Evolutionary conservation across 345 rosid genomes (phyloP).

Genomic region (Cardiospermum halicacabum): DNA sequence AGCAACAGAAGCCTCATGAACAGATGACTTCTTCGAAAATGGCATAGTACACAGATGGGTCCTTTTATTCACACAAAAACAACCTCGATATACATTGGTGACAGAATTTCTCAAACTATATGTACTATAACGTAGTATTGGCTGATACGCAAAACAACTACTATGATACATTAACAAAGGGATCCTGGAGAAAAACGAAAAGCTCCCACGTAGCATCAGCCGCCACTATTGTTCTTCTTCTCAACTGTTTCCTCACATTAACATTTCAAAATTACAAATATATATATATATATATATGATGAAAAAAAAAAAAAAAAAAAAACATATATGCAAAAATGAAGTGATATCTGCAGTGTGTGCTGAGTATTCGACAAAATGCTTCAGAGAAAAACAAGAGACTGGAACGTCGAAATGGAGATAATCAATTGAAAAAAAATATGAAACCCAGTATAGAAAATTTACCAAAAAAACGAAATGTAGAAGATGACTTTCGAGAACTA

Average conservation of each 20-base stretch:
- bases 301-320: too few species aligned
- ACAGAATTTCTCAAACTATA: constrained; percentile 15
- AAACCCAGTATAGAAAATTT: background rate
- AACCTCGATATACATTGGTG: constrained; percentile 15
- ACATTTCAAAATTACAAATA: background rate
- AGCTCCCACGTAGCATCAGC: constrained; percentile 39
- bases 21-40: constrained; percentile 22
- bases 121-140: constrained; percentile 22
- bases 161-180: constrained; percentile 24
- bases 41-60: constrained; percentile 36
- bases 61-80: constrained; percentile 20
- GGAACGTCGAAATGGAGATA: background rate
- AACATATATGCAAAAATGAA: background rate
- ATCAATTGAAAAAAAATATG: background rate
- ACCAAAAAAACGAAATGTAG: background rate
- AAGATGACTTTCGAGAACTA: background rate
- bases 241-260: background rate
- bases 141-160: background rate
- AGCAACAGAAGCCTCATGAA: constrained; percentile 25
- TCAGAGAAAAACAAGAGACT: background rate
- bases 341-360: background rate
- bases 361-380: background rate
- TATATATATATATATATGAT: too few species aligned
- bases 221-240: background rate
- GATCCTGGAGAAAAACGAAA: constrained; percentile 26